Evolutionary conservation across 371 early-diverging fungal genomes (phyloP).

Genomic region (Basidiobolus meristosporus): DNA sequence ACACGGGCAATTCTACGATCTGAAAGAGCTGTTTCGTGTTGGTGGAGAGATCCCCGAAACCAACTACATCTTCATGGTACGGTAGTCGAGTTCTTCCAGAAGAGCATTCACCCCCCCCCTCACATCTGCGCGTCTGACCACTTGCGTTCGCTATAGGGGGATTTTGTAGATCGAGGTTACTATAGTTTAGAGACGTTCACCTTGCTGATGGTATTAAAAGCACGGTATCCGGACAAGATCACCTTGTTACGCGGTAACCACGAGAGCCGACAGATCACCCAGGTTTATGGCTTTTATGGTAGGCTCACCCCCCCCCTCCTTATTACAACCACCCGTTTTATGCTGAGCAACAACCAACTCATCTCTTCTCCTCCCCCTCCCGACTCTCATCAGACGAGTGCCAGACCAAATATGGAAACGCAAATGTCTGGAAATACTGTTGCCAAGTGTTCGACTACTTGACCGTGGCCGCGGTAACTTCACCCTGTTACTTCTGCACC

Average conservation of each 20-base stretch:
- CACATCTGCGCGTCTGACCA: too few species aligned
- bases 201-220: constrained; percentile 84
- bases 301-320: too few species aligned
- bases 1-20: constrained; percentile 98
- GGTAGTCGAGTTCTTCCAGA: not conserved
- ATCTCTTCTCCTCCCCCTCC: not conserved
- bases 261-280: constrained; percentile 97
- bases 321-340: constrained; percentile 4
- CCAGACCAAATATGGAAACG: constrained; percentile 92
- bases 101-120: too few species aligned
- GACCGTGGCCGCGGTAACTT: constrained; percentile 88
- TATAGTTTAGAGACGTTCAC: constrained; percentile 96
- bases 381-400: constrained; percentile 55
- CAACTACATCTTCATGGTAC: constrained; percentile 93
- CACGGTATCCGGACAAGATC: constrained; percentile 82
- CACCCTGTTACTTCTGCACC: too few species aligned
- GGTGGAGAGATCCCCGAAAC: constrained; percentile 95
- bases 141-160: constrained; percentile 65
- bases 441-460: constrained; percentile 97
- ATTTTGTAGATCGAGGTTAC: constrained; percentile 99
- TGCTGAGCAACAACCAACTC: not conserved
- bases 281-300: constrained; percentile 98
- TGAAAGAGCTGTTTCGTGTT: constrained; percentile 93
- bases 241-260: constrained; percentile 98
- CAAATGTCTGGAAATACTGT: constrained; percentile 98